Base-by-base conservation (phyloP, 163 green algal species). In the Chlamydomonas reinhardtii region DNA sequence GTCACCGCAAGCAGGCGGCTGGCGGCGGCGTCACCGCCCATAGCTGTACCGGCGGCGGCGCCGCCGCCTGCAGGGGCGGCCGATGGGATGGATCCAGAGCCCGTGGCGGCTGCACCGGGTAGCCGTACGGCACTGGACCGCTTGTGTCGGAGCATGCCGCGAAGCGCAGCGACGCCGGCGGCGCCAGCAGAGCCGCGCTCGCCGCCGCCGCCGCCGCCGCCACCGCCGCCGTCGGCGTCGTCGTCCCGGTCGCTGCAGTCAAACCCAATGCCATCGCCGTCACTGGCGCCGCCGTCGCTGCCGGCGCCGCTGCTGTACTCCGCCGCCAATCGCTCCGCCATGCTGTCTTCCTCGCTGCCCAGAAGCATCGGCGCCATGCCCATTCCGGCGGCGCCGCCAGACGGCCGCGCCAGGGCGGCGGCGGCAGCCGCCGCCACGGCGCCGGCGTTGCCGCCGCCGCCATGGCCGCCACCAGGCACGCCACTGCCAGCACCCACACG, bases 121-220 rank as follows among this genome's bases (percentile, higher is more conserved):
- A 56, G 48, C 11, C 48, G 9, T 14, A 56, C 48, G 19, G 48
- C 48, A 14, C 48, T 56, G 48, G 48, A 56, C 11, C 48, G 48
- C 48, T 56, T 56, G 48, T 56, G 48, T 1, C 54, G 70, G 2
- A 86, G 56, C 70, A 86, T 86, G 15, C 70, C 80, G 11, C 37
- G 66, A 27, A 86, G 69, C 37, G 80, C 80, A 19, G 80, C 69
- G 15, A 86, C 80, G 35, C 80, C 80, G 2, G 48, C 43, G n/a
- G 78, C 32, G 52, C 48, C 31, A 31, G 29, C 52, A 4, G 31
- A 32, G 16, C 2, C 29, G 66, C 66, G 66, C 31, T 73, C 66
- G 31, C 20, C 19, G 66, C 31, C 66, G 66, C 66, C 31, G 31
- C 66, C 31, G 31, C 31, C 65, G 65, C 5, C 29, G n/a, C 31